Evolutionary conservation across 495 filamentous ascomycete genomes (phyloP).

Genomic region (Aspergillus steynii): DNA sequence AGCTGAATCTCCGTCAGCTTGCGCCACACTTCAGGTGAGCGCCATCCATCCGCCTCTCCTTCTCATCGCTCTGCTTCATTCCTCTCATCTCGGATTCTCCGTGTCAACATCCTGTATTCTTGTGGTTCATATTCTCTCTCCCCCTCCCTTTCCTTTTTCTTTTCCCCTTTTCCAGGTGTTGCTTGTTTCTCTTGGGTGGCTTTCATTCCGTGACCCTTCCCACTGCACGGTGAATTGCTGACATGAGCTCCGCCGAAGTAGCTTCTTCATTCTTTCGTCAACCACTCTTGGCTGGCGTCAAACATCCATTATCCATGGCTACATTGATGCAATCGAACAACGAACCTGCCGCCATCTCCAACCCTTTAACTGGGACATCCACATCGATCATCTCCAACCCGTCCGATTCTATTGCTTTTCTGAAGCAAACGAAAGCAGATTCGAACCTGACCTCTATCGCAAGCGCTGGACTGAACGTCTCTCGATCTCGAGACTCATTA

Average conservation of each 20-base stretch:
- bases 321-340: conserved; percentile 49
- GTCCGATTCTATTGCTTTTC: conserved; percentile 33
- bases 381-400: conserved; percentile 32
- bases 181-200: neutral
- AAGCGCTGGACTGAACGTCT: conserved; percentile 47
- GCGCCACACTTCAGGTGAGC: conserved; percentile 51
- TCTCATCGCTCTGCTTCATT: conserved; percentile 12
- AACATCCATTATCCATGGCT: conserved; percentile 45
- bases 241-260: conserved; percentile 64
- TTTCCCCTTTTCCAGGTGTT: neutral
- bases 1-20: conserved; percentile 52
- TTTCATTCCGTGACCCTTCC: neutral
- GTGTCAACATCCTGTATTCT: neutral
- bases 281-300: conserved; percentile 37
- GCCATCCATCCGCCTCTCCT: conserved; percentile 40
- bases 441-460: conserved; percentile 47
- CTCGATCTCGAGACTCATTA: conserved; percentile 36
- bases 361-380: conserved; percentile 32
- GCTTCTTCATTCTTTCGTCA: conserved; percentile 59
- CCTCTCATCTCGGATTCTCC: conserved; percentile 1
- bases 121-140: no score
- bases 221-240: conserved; percentile 33
- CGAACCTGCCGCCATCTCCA: conserved; percentile 45
- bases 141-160: neutral
- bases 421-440: conserved; percentile 45